phyloP scores from a whole-genome alignment of 306 rosid genomes.

The Acacia melanoxylon region DNA sequence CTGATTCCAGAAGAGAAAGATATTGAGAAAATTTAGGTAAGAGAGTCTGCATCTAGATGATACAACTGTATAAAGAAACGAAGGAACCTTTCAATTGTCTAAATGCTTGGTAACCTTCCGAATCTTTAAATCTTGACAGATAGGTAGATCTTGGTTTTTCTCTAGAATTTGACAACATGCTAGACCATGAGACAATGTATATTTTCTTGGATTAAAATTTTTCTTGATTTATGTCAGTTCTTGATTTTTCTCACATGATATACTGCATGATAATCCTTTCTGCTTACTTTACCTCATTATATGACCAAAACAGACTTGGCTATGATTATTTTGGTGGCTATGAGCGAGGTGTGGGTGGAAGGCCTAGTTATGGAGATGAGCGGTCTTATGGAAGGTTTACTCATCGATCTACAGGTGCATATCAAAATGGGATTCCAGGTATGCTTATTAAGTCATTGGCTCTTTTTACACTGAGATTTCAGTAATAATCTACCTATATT shows the following conservation, averaged over 20 bases:
- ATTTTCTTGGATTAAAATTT: neutral
- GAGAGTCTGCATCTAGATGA: neutral
- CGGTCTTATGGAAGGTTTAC: constrained; percentile 75
- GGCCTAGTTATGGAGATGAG: constrained; percentile 74
- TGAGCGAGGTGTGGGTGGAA: constrained; percentile 78
- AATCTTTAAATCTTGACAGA: neutral
- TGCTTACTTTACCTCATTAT: constrained; percentile 8
- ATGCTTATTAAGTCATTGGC: constrained; percentile 4
- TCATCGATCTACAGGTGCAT: constrained; percentile 66
- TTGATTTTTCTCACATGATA: neutral
- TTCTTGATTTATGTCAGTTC: neutral
- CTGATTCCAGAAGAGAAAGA: neutral
- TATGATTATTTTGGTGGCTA: constrained; percentile 56
- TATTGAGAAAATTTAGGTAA: neutral
- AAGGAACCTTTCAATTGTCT: neutral
- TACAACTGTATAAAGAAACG: neutral
- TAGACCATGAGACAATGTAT: neutral
- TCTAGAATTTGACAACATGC: neutral
- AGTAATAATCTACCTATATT: neutral
- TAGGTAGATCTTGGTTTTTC: neutral
- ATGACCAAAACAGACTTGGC: constrained; percentile 48
- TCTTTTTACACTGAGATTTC: neutral
- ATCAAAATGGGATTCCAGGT: constrained; percentile 73
- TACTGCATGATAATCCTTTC: neutral
- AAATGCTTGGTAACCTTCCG: neutral